Conservation (phyloP, 75 land plant genomes). For the Sequoiadendron giganteum region DNA sequence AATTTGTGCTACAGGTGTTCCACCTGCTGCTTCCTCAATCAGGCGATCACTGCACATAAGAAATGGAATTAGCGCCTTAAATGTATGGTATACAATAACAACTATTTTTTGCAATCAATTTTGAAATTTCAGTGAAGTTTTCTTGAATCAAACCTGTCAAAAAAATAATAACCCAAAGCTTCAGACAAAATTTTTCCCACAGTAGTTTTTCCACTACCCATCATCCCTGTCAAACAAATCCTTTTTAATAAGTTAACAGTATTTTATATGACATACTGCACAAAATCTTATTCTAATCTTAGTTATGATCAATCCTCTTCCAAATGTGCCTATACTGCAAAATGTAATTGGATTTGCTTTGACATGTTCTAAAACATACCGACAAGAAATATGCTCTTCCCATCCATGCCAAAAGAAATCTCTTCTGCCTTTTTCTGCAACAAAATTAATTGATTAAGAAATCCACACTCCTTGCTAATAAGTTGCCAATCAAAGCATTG, state of each 20-base stretch:
- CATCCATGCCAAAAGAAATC: constrained; percentile 29
- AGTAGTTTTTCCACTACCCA: constrained; percentile 90
- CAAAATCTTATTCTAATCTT: background rate
- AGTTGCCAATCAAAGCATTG: background rate
- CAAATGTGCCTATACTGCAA: background rate
- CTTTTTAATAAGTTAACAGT: background rate
- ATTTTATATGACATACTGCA: background rate
- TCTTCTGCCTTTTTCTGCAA: constrained; percentile 43
- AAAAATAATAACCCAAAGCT: constrained; percentile 66
- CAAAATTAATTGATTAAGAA: background rate
- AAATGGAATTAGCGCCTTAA: background rate
- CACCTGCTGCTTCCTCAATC: constrained; percentile 59
- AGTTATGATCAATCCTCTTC: background rate
- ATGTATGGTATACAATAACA: background rate
- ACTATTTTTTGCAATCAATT: background rate
- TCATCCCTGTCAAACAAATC: constrained; percentile 62
- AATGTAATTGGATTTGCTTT: background rate
- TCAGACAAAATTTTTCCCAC: constrained; percentile 80
- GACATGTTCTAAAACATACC: constrained; percentile 27
- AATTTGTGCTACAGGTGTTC: constrained; percentile 59
- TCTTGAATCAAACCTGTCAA: constrained; percentile 61
- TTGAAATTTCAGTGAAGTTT: background rate
- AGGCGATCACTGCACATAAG: constrained; percentile 57
- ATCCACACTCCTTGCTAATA: background rate
- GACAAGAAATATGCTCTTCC: constrained; percentile 46